Percentiles rank a stretch among this genome's conserved stretches.
Evolutionary conservation across 495 filamentous ascomycete species (phyloP).

Genomic region (Tuber umbilicatum): DNA sequence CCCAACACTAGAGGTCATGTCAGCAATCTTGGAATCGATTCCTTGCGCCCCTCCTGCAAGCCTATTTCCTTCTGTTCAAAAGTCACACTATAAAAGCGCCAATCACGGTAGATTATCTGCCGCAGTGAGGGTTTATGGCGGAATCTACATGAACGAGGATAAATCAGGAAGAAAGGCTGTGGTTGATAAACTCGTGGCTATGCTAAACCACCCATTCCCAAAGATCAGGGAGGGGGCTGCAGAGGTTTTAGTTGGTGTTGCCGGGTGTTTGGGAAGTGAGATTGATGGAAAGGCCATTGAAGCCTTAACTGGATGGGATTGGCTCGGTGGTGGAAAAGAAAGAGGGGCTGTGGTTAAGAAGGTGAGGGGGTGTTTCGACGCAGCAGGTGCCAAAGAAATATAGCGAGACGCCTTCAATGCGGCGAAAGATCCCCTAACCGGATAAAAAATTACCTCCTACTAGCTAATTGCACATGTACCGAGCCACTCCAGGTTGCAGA

Average conservation of each 20-base stretch:
- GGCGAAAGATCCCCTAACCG: background rate
- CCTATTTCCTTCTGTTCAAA: constrained; percentile 64
- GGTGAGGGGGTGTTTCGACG: background rate
- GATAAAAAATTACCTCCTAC: background rate
- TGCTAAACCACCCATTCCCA: constrained; percentile 62
- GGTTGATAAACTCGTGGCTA: constrained; percentile 51
- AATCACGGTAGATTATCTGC: constrained; percentile 73
- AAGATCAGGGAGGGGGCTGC: constrained; percentile 49
- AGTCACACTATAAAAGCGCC: constrained; percentile 71
- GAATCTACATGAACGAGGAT: constrained; percentile 46
- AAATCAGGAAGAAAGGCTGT: constrained; percentile 43
- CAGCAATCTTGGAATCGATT: constrained; percentile 61
- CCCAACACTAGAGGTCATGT: constrained; percentile 66
- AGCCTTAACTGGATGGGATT: background rate
- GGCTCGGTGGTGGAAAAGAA: background rate
- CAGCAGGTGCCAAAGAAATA: background rate
- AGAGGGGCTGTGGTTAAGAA: background rate
- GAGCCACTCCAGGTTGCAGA: background rate
- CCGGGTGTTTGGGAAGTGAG: constrained; percentile 28
- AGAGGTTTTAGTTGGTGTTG: constrained; percentile 45
- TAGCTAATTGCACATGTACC: background rate
- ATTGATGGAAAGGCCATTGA: constrained; percentile 4
- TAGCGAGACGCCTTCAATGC: background rate
- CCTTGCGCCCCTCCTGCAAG: constrained; percentile 18
- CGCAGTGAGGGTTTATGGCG: constrained; percentile 68